phyloP scores from a whole-genome alignment of 2,329 filamentous ascomycete genomes.

The Diaporthe eres region DNA sequence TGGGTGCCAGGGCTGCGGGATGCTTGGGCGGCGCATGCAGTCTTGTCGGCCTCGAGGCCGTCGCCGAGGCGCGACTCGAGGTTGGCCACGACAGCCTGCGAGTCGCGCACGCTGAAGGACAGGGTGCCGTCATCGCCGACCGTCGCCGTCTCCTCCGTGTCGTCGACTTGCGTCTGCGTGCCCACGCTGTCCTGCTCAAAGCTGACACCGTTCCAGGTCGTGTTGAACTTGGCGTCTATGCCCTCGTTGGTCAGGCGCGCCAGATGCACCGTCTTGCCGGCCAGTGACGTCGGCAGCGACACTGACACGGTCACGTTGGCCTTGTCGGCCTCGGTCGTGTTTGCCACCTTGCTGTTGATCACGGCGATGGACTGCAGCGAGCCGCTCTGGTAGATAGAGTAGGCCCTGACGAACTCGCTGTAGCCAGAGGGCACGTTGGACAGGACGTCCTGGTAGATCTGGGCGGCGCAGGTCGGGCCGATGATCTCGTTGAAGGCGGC shows the following conservation, averaged over 20 bases:
- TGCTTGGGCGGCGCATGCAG: constrained; percentile 38
- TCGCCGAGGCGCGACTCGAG: constrained; percentile 50
- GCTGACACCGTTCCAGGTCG: constrained; percentile 62
- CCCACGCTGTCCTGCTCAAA: constrained; percentile 59
- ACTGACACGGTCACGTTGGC: constrained; percentile 56
- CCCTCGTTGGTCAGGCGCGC: constrained; percentile 62
- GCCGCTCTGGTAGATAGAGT: constrained; percentile 59
- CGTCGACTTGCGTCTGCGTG: constrained; percentile 52
- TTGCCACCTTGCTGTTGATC: constrained; percentile 61
- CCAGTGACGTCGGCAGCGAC: constrained; percentile 53
- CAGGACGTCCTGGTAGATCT: constrained; percentile 55
- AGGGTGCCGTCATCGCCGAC: constrained; percentile 52
- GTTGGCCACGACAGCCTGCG: constrained; percentile 61
- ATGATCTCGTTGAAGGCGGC: constrained; percentile 66
- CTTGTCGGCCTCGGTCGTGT: constrained; percentile 55
- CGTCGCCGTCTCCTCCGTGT: constrained; percentile 49
- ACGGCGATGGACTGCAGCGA: constrained; percentile 58
- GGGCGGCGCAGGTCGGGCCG: constrained; percentile 58
- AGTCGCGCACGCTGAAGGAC: constrained; percentile 56
- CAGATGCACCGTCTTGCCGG: constrained; percentile 59
- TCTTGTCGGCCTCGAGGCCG: constrained; percentile 29
- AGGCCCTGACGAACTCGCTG: constrained; percentile 57
- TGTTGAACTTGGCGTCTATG: constrained; percentile 57
- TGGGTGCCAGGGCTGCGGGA: constrained; percentile 35
- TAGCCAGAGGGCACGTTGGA: constrained; percentile 52